Base-by-base conservation (phyloP, 768 basidiomycete genomes). In the Collybia mongolica region DNA sequence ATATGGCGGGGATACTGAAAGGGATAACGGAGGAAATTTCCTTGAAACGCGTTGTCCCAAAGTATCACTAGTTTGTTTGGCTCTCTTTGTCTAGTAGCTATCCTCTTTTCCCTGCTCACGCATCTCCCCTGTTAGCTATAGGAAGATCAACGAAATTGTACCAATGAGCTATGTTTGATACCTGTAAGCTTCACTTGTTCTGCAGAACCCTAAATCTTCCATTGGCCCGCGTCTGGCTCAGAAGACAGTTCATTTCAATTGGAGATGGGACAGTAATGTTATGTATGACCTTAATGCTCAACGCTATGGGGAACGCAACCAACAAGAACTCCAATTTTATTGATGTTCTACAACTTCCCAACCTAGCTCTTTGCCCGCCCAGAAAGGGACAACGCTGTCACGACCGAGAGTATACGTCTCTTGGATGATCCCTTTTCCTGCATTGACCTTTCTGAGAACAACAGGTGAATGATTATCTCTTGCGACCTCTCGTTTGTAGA, bases 371-470 rank as follows among this genome's bases (percentile, higher is more conserved):
- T 83, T 89, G 11, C 93, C 95, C 7, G 87, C 83, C 88, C 90
- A 90, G 71, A 98, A 96, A 6, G 95, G 91, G 37, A 89, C 78
- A 1, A 96, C 77, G 22, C 60, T 74, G 23, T 82, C 77, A 18
- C 73, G 71, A 14, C 71, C 77, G 40, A 72, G 59, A 28, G 63
- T 61, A 66, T 80, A 88, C n/a, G 60, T 63, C 36, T 74, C 75
- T 29, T 76, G 75, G 5, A 88, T 72, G 6, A 65, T 52, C 45
- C 62, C 61, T 1, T 61, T 68, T 48, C 68, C 68, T 2, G 62
- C 57, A 8, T 62, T 54, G 12, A 72, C 68, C 55, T 69, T 77
- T 58, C 66, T 67, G 23, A 91, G 61, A 2, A 68, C 64, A 6
- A 87, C 71, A 23, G 58, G 68, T 1, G 62, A 57, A 11, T 66